A percentile compares a stretch with the other conserved stretches of the same genome.
phyloP scores from a whole-genome alignment of 2,329 filamentous ascomycete species.

The Cladorrhinum sp. region DNA sequence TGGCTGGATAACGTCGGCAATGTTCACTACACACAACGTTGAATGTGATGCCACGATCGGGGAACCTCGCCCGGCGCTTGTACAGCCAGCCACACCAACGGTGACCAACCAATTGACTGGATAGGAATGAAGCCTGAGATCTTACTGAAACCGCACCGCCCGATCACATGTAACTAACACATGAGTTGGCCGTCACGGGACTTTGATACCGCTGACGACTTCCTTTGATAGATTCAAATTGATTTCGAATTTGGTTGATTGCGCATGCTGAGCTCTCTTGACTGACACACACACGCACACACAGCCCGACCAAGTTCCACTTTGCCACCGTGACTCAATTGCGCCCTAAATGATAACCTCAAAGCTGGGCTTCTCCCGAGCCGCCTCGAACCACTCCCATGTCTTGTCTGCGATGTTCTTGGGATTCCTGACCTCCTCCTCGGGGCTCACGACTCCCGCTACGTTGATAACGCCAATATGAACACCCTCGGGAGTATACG shows the following conservation, averaged over 20 bases:
- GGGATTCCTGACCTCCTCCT: slow-evolving; percentile 42
- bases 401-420: slow-evolving; percentile 43
- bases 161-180: not conserved
- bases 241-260: not conserved
- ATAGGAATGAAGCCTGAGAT: not conserved
- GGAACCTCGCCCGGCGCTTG: not conserved
- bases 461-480: slow-evolving; percentile 47
- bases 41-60: not conserved
- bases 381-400: slow-evolving; percentile 43
- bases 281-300: not conserved
- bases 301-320: slow-evolving; percentile 16
- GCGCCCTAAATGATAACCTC: slow-evolving; percentile 36
- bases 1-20: not conserved
- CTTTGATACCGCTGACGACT: not conserved
- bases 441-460: slow-evolving; percentile 40
- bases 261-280: not conserved
- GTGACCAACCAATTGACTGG: not conserved
- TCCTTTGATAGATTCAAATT: not conserved
- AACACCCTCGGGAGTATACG: slow-evolving; percentile 39
- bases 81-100: not conserved
- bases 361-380: slow-evolving; percentile 34
- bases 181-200: not conserved
- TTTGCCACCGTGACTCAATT: slow-evolving; percentile 2
- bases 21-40: not conserved
- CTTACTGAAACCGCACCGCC: not conserved